Percentiles rank a stretch among this genome's conserved stretches.
Evolutionary conservation across 1,284 basidiomycete species (phyloP).

Genomic region (Chalciporus sp.): DNA sequence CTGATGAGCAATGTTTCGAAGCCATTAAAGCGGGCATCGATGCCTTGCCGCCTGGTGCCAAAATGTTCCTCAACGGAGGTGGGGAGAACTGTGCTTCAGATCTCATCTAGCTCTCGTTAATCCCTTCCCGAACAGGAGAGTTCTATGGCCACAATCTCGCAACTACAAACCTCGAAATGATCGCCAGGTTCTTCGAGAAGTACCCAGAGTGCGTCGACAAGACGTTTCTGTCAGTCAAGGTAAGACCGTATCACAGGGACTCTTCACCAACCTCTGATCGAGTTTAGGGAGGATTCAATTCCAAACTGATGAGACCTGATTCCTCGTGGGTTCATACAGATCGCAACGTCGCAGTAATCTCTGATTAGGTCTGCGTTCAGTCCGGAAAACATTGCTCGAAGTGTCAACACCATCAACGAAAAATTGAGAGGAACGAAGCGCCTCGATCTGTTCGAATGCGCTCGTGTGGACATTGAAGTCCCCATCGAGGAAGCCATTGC

Average conservation of each 20-base stretch:
- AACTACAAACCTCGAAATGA: slow-evolving; percentile 31
- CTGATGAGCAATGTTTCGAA: background rate
- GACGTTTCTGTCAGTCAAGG: slow-evolving; percentile 45
- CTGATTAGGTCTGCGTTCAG: slow-evolving; percentile 11
- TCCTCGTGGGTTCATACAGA: slow-evolving; percentile 18
- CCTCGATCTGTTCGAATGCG: slow-evolving; percentile 48
- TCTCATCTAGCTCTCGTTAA: too few relatives aligned
- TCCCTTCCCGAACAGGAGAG: slow-evolving; percentile 14
- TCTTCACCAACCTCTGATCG: too few relatives aligned
- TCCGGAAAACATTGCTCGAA: slow-evolving; percentile 39
- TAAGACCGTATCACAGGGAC: background rate
- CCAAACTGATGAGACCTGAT: slow-evolving; percentile 9
- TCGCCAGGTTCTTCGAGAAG: background rate
- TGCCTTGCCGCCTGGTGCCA: background rate
- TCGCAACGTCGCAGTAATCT: too few relatives aligned
- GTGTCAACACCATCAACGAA: slow-evolving; percentile 33
- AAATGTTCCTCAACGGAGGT: background rate
- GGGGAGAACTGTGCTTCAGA: too few relatives aligned
- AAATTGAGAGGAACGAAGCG: slow-evolving; percentile 3
- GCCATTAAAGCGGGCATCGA: background rate
- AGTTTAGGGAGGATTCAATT: slow-evolving; percentile 36
- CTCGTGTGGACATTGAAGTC: slow-evolving; percentile 37
- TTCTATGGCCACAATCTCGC: slow-evolving; percentile 25
- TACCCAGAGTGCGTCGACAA: slow-evolving; percentile 54
- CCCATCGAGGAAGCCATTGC: slow-evolving; percentile 38